Conservation (phyloP, 805 yeast species). For the Lachancea nothofagi region DNA sequence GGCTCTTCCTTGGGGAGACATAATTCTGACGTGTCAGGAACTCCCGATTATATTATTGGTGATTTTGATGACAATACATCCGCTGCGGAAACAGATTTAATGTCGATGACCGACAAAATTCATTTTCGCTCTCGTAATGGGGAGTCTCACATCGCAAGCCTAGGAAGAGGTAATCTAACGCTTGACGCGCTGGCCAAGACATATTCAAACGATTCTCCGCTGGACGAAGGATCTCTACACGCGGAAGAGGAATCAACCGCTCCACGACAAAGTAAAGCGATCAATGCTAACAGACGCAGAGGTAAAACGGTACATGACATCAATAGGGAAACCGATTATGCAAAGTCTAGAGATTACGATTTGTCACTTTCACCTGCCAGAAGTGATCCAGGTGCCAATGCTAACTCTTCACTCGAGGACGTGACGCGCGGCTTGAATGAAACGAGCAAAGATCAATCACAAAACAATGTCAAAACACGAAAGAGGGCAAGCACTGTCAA, state of each 20-base stretch:
- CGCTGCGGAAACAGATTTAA: conserved; percentile 19
- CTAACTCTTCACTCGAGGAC: not conserved
- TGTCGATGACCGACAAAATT: conserved; percentile 19
- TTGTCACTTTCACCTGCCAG: conserved; percentile 4
- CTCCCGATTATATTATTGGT: conserved; percentile 5
- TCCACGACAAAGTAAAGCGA: not conserved
- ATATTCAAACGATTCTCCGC: not conserved
- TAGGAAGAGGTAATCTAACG: conserved; percentile 51
- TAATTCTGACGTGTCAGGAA: not conserved
- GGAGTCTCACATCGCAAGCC: conserved; percentile 42
- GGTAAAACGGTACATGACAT: conserved; percentile 1
- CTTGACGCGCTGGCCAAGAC: conserved; percentile 31
- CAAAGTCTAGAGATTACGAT: not conserved
- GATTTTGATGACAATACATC: conserved; percentile 6
- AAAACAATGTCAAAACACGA: conserved; percentile 23
- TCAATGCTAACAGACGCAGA: not conserved
- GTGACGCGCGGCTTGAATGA: too few species aligned
- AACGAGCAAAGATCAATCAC: too few species aligned
- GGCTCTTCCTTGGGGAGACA: not conserved
- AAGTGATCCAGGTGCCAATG: conserved; percentile 3
- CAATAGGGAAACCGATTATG: not conserved
- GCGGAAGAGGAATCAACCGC: not conserved
- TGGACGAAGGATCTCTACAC: conserved; percentile 1
- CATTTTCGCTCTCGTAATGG: conserved; percentile 35
- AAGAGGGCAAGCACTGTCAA: conserved; percentile 20